These are phyloP conservation scores for Kwoniella europaea DNA, from an alignment of 768 basidiomycete genomes.

Conservation along the genomic window DNA sequence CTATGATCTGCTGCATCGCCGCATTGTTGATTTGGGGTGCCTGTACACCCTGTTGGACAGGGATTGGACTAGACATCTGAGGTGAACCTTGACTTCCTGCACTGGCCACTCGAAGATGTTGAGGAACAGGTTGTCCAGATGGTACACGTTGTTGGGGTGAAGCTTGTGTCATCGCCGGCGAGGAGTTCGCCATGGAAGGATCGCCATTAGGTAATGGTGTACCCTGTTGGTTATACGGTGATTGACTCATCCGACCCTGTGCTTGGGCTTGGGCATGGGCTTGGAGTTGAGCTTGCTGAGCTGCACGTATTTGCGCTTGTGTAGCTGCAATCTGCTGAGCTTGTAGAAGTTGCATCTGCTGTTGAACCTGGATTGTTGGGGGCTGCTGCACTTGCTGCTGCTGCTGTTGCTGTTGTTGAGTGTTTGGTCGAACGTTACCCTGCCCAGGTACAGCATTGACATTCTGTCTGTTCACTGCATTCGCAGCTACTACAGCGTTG, in stretches of 20 bases:
- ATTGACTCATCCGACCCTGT: constrained; percentile 18
- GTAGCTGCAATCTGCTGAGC: constrained; percentile 48
- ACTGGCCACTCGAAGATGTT: constrained; percentile 38
- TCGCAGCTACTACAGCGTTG: constrained; percentile 47
- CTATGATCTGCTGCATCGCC: constrained; percentile 36
- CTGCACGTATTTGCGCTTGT: constrained; percentile 42
- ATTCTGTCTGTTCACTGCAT: constrained; percentile 34
- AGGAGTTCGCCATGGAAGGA: constrained; percentile 21
- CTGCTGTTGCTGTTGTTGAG: constrained; percentile 5
- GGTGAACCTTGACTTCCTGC: constrained; percentile 36
- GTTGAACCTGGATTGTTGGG: constrained; percentile 36
- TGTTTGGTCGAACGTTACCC: constrained; percentile 16
- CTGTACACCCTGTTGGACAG: background rate
- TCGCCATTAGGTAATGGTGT: constrained; percentile 28
- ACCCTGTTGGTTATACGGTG: constrained; percentile 37
- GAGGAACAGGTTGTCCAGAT: constrained; percentile 22
- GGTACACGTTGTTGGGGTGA: constrained; percentile 27
- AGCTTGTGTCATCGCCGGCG: constrained; percentile 14
- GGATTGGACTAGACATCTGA: constrained; percentile 18
- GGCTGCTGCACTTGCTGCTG: constrained; percentile 10
- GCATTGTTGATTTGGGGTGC: constrained; percentile 28
- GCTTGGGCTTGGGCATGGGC: constrained; percentile 33
- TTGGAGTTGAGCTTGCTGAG: constrained; percentile 30
- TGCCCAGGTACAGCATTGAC: constrained; percentile 18
- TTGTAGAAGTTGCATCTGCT: constrained; percentile 46